phyloP scores from a whole-genome alignment of 2,329 filamentous ascomycete genomes.

The Penicillium sumatraense region DNA sequence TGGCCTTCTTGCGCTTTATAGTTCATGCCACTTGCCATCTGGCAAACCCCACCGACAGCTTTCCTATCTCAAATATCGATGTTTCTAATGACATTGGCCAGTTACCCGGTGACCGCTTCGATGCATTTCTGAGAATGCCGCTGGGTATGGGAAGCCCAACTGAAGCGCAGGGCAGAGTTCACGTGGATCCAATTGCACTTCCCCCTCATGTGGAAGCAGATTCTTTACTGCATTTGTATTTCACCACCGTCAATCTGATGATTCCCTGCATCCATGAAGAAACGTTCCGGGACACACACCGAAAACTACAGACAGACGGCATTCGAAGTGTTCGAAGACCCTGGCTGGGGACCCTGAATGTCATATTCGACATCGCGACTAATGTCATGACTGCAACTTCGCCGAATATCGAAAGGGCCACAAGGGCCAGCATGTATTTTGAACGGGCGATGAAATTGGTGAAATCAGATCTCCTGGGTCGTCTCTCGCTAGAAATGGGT shows the following conservation, averaged over 20 bases:
- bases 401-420: slow-evolving; percentile 2
- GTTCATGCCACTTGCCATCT: slow-evolving; percentile 4
- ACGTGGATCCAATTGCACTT: neutral
- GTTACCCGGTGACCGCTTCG: too few species aligned
- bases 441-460: slow-evolving; percentile 4
- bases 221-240: slow-evolving; percentile 8
- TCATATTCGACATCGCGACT: slow-evolving; percentile 11
- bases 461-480: slow-evolving; percentile 6
- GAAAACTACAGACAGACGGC: slow-evolving; percentile 3
- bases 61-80: neutral
- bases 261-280: slow-evolving; percentile 14
- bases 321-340: slow-evolving; percentile 1
- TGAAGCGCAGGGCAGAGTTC: too few species aligned
- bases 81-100: too few species aligned
- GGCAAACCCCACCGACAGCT: neutral
- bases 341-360: slow-evolving; percentile 9
- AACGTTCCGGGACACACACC: slow-evolving; percentile 12
- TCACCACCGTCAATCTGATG: slow-evolving; percentile 15
- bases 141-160: too few species aligned
- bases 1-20: slow-evolving; percentile 11
- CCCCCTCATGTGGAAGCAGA: slow-evolving; percentile 10
- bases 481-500: slow-evolving; percentile 15
- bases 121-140: too few species aligned
- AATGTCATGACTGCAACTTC: slow-evolving; percentile 15
- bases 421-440: slow-evolving; percentile 10